Evolutionary conservation across 2,329 filamentous ascomycete species (phyloP), one percentile per base, ranked within the genome.

Genomic region (Clonostachys rosea): DNA sequence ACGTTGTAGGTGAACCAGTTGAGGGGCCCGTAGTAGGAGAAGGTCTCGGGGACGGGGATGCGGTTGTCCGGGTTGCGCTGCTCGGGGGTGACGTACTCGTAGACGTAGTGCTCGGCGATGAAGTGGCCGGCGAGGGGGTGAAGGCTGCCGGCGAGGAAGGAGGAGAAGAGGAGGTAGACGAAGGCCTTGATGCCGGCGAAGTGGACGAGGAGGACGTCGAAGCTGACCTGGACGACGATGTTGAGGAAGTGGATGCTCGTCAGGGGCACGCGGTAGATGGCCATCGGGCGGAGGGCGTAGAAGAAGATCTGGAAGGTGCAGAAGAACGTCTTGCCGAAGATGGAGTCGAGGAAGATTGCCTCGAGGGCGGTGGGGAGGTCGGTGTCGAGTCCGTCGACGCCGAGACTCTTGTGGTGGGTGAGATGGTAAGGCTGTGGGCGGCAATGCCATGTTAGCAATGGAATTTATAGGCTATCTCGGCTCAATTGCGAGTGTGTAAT

Each of bases 241-340:
- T 99, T 99, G 69, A 91, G 70, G 49, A 83, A 76, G 69, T 96
- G 91, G 49, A 96, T 83, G 61, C 78, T 79, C 45, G 92, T 96
- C 65, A 97, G 81, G 36, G 92, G 89, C 6, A 97, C 79, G 58
- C 83, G 81, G 78, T 96, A 96, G 57, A 99, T 81, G 70, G 91
- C 85, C 87, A 97, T 96, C 51, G 94, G 94, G 14, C 94, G 89
- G 44, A 99, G 70, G 59, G 94, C 94, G 74, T 99, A 99, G 79
- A 99, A 99, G 64, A 99, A 81, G 67, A 99, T 96, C 71, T 99
- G 94, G 74, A 96, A 99, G 56, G 94, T 99, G 73, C 88, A 92
- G 79, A 99, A 99, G 76, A 99, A 99, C 55, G 94, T 86, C 72
- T 99, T 99, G 66, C 94, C 94, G 16, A 92, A 81, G 58, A 99